phyloP scores from a whole-genome alignment of 2,329 filamentous ascomycete genomes.

The Teratosphaeria pseudoeucalypti region DNA sequence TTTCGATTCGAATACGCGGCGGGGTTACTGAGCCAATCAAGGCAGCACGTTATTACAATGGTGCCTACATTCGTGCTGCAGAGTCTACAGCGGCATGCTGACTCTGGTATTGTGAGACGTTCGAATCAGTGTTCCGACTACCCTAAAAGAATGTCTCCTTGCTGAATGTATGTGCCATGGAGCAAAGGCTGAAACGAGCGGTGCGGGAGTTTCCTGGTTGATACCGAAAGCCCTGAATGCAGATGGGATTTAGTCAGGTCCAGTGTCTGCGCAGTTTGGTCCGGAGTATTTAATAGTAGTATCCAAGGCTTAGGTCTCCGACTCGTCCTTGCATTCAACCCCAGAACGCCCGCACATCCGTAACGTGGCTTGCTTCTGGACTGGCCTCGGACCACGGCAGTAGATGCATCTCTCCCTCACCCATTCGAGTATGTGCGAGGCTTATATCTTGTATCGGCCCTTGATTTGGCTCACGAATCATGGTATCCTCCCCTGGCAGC shows the following conservation, averaged over 20 bases:
- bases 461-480: too few relatives aligned
- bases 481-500: too few relatives aligned
- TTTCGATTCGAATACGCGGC: neutral
- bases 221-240: too few relatives aligned
- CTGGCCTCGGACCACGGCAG: too few relatives aligned
- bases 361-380: neutral
- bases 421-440: too few relatives aligned
- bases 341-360: neutral
- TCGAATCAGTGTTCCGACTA: neutral
- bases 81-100: neutral
- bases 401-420: too few relatives aligned
- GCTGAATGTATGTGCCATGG: neutral
- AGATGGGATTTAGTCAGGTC: too few relatives aligned
- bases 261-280: too few relatives aligned
- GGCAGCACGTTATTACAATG: neutral
- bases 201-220: too few relatives aligned
- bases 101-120: neutral
- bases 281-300: too few relatives aligned
- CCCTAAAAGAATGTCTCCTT: neutral
- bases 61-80: neutral
- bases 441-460: neutral
- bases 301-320: neutral
- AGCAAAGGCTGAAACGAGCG: neutral
- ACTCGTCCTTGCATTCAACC: neutral
- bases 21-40: neutral